phyloP scores from a whole-genome alignment of 352 stramenopile genomes.

The Phytophthora hybrid region DNA sequence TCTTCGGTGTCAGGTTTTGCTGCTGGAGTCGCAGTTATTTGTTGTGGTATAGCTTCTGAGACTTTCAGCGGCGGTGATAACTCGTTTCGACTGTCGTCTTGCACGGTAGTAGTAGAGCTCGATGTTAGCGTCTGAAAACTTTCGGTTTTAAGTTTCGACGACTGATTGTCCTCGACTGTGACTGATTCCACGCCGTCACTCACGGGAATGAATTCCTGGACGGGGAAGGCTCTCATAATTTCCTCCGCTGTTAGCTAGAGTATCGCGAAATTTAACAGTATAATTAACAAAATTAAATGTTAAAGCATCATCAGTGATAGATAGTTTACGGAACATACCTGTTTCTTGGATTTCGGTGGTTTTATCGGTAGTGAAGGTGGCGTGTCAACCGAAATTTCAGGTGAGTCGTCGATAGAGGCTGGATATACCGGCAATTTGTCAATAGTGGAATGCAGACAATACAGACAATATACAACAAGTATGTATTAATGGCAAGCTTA shows the following conservation, averaged over 20 bases:
- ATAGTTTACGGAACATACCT: conserved; percentile 23
- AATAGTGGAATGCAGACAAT: background rate
- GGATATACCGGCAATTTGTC: conserved; percentile 5
- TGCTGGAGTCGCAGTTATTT: background rate
- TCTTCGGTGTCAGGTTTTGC: background rate
- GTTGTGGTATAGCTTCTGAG: background rate
- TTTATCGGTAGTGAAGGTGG: background rate
- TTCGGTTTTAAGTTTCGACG: background rate
- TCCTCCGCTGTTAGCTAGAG: conserved; percentile 58
- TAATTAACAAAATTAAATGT: background rate
- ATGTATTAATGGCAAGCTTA: background rate
- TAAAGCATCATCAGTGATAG: background rate
- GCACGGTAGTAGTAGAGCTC: background rate
- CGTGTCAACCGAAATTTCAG: background rate
- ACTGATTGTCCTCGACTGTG: background rate
- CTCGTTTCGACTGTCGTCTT: conserved; percentile 3
- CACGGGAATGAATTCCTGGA: conserved; percentile 77
- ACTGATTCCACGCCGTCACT: background rate
- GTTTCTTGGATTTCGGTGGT: conserved; percentile 23
- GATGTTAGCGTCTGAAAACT: background rate
- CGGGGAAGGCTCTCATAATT: conserved; percentile 71
- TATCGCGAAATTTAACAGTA: background rate
- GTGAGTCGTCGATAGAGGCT: background rate
- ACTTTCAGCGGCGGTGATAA: background rate
- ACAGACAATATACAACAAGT: no score